Conservation (phyloP, 768 basidiomycete species). For the Termitomyces sp. region DNA sequence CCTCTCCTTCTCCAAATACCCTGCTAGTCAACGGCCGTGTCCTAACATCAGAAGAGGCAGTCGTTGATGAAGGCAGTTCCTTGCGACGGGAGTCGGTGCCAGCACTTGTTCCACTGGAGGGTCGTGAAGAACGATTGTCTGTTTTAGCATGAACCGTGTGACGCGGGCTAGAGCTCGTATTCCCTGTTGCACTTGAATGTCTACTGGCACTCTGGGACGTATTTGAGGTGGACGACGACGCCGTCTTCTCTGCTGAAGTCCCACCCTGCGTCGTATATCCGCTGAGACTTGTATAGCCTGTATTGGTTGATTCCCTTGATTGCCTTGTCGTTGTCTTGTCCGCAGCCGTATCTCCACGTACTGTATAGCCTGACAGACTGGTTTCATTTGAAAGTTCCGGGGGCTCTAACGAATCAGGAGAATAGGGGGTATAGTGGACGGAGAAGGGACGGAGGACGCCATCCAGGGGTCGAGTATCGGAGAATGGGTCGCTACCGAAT, state of each 20-base stretch:
- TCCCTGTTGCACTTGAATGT: no score
- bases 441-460: constrained; percentile 1
- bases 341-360: neutral
- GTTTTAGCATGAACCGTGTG: neutral
- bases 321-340: neutral
- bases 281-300: neutral
- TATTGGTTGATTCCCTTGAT: neutral
- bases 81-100: neutral
- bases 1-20: constrained; percentile 1
- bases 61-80: neutral
- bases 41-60: neutral
- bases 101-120: neutral
- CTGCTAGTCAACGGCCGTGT: neutral
- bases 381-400: neutral
- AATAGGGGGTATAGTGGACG: neutral
- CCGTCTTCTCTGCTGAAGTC: constrained; percentile 2
- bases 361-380: constrained; percentile 2
- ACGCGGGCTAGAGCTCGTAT: neutral
- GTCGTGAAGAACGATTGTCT: neutral
- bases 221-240: neutral
- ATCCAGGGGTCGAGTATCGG: neutral
- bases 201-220: neutral
- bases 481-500: neutral
- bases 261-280: constrained; percentile 4
- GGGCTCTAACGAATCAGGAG: neutral